phyloP scores from a whole-genome alignment of 2,329 filamentous ascomycete species.

The Massarina eburnea region DNA sequence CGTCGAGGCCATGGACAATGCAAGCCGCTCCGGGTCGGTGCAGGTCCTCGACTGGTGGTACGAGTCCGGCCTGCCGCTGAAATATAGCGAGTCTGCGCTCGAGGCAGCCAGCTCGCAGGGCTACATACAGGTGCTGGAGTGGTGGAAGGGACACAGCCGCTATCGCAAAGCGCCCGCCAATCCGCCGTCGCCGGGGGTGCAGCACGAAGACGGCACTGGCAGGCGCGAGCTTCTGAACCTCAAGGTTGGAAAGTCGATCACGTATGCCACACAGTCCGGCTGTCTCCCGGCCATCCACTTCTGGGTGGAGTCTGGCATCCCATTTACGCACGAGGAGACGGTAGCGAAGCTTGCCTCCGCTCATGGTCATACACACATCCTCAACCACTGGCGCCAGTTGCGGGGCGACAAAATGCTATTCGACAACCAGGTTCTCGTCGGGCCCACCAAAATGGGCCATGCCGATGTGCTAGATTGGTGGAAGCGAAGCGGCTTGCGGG shows the following conservation, averaged over 20 bases:
- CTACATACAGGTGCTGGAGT: slow-evolving; percentile 82
- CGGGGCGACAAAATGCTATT: slow-evolving; percentile 78
- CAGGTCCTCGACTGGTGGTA: slow-evolving; percentile 92
- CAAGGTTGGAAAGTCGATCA: slow-evolving; percentile 81
- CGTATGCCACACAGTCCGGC: slow-evolving; percentile 81
- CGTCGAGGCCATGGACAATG: slow-evolving; percentile 80
- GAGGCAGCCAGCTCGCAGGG: slow-evolving; percentile 86
- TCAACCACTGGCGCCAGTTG: slow-evolving; percentile 78
- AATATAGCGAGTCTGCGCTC: slow-evolving; percentile 83
- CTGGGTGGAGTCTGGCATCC: slow-evolving; percentile 83
- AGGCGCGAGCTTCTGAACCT: slow-evolving; percentile 52
- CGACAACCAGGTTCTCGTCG: slow-evolving; percentile 80
- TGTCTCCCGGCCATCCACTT: slow-evolving; percentile 76
- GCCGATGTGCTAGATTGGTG: slow-evolving; percentile 90
- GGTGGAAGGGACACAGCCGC: slow-evolving; percentile 78
- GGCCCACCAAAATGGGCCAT: slow-evolving; percentile 84
- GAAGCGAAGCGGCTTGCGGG: slow-evolving; percentile 72
- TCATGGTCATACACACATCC: slow-evolving; percentile 79
- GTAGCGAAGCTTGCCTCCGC: slow-evolving; percentile 83
- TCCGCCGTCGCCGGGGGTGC: slow-evolving; percentile 14
- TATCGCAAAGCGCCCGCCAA: slow-evolving; percentile 37
- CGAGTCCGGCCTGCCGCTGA: slow-evolving; percentile 73
- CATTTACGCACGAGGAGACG: slow-evolving; percentile 76
- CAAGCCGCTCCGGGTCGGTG: slow-evolving; percentile 81
- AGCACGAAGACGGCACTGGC: slow-evolving; percentile 14